Percentiles rank a stretch among this genome's conserved stretches.
phyloP scores from a whole-genome alignment of 371 early-diverging fungal species.

The Blakeslea trispora region DNA sequence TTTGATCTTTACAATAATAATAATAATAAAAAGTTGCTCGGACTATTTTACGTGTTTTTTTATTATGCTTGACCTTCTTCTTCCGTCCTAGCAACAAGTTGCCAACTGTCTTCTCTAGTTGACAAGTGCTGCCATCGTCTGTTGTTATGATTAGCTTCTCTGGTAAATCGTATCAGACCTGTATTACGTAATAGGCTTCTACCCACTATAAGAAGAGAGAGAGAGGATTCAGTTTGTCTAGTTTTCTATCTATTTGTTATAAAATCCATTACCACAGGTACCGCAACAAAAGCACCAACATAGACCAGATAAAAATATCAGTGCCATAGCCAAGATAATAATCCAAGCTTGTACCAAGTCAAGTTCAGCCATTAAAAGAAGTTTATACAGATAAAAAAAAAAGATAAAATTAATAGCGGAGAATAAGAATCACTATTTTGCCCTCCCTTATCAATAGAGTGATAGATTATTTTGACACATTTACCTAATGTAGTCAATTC shows the following conservation, averaged over 20 bases:
- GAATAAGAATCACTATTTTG: too few relatives aligned
- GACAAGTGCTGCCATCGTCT: slow-evolving; percentile 19
- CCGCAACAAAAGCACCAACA: slow-evolving; percentile 53
- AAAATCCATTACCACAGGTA: slow-evolving; percentile 38
- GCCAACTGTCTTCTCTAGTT: slow-evolving; percentile 15
- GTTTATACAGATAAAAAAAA: too few relatives aligned
- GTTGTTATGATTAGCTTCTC: slow-evolving; percentile 18
- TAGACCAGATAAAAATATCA: slow-evolving; percentile 37
- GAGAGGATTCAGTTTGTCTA: too few relatives aligned
- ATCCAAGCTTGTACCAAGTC: slow-evolving; percentile 29
- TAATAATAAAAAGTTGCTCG: too few relatives aligned
- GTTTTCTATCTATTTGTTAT: too few relatives aligned
- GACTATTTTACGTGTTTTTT: too few relatives aligned
- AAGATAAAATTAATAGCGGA: too few relatives aligned
- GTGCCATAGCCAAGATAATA: slow-evolving; percentile 21
- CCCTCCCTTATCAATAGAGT: too few relatives aligned
- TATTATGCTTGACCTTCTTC: neutral
- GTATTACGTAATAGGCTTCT: slow-evolving; percentile 29
- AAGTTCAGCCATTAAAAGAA: slow-evolving; percentile 19
- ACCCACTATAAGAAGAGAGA: too few relatives aligned
- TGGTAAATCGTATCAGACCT: slow-evolving; percentile 17
- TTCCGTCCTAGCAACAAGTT: slow-evolving; percentile 9
- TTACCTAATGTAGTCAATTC: too few relatives aligned
- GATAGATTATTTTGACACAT: too few relatives aligned
- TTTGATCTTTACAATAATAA: too few relatives aligned